Evolutionary conservation across 2,329 filamentous ascomycete genomes (phyloP).

Genomic region (Ceratocystiopsis brevicomis): DNA sequence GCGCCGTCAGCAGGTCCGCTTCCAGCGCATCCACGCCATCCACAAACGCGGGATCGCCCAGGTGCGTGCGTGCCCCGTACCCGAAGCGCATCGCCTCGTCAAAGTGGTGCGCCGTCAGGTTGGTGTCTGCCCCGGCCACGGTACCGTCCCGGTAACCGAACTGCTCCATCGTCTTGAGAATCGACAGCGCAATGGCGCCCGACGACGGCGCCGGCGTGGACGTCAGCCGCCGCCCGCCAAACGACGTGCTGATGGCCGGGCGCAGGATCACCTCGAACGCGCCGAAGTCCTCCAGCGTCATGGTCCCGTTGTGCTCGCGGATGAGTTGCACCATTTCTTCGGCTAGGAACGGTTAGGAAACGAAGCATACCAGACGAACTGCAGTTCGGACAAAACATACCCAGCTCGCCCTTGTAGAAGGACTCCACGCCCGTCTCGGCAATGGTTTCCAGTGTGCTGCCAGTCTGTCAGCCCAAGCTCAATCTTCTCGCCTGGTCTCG

Average conservation of each 20-base stretch:
- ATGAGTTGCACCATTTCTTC: slow-evolving; percentile 53
- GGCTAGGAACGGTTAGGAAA: slow-evolving; percentile 23
- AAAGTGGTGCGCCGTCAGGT: slow-evolving; percentile 62
- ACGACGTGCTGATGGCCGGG: slow-evolving; percentile 41
- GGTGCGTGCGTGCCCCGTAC: slow-evolving; percentile 57
- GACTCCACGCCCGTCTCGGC: slow-evolving; percentile 39
- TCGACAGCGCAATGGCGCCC: slow-evolving; percentile 55
- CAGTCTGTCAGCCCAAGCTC: no score
- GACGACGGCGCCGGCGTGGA: slow-evolving; percentile 57
- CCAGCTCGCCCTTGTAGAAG: slow-evolving; percentile 20
- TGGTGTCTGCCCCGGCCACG: slow-evolving; percentile 19
- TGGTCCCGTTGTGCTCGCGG: slow-evolving; percentile 55
- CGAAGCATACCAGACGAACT: no score
- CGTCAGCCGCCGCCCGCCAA: slow-evolving; percentile 52
- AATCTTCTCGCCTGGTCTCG: no score
- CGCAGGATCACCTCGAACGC: slow-evolving; percentile 51
- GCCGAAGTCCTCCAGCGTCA: slow-evolving; percentile 60
- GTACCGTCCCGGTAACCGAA: slow-evolving; percentile 41
- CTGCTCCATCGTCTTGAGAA: slow-evolving; percentile 68
- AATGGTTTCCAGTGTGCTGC: slow-evolving; percentile 51
- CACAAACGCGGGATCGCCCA: slow-evolving; percentile 70
- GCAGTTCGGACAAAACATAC: slow-evolving; percentile 9
- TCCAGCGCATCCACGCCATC: slow-evolving; percentile 44
- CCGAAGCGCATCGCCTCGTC: slow-evolving; percentile 81
- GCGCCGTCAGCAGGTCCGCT: slow-evolving; percentile 42